Percentiles rank a stretch among this genome's conserved stretches.
These are phyloP conservation scores for Neospermospora avenae DNA, from an alignment of 2,329 filamentous ascomycete genomes.

Conservation along the genomic window DNA sequence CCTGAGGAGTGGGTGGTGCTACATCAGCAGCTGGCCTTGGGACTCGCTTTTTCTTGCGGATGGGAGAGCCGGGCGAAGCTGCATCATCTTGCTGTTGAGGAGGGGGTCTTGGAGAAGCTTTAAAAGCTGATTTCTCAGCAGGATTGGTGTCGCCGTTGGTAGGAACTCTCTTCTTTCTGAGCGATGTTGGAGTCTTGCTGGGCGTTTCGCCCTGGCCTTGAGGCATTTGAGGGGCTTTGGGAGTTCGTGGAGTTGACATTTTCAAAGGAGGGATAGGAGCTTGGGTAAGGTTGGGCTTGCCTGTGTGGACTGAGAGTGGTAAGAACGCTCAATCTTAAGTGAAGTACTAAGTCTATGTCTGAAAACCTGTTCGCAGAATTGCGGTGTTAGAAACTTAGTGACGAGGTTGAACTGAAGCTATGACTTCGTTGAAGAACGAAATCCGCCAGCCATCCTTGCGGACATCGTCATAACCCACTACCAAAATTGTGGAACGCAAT, in stretches of 20 bases:
- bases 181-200: conserved; percentile 20
- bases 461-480: conserved; percentile 1
- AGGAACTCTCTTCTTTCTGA: conserved; percentile 22
- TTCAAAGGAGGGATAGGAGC: neutral
- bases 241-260: conserved; percentile 24
- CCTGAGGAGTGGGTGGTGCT: conserved; percentile 1
- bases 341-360: neutral
- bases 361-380: neutral
- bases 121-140: conserved; percentile 15
- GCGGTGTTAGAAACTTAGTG: neutral
- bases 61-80: neutral
- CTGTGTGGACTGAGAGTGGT: conserved; percentile 5
- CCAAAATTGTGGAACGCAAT: neutral
- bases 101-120: neutral
- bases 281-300: neutral
- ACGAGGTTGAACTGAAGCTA: neutral
- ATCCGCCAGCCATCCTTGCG: neutral
- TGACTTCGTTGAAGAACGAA: neutral
- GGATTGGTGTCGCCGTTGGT: conserved; percentile 12
- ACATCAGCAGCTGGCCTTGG: conserved; percentile 13
- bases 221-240: conserved; percentile 18
- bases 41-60: conserved; percentile 16
- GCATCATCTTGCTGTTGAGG: conserved; percentile 7
- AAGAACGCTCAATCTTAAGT: conserved; percentile 1
- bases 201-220: conserved; percentile 10